A percentile compares a stretch with the other conserved stretches of the same genome.
Evolutionary conservation across 2,329 filamentous ascomycete species (phyloP).

Genomic region (Orbilia javanica): DNA sequence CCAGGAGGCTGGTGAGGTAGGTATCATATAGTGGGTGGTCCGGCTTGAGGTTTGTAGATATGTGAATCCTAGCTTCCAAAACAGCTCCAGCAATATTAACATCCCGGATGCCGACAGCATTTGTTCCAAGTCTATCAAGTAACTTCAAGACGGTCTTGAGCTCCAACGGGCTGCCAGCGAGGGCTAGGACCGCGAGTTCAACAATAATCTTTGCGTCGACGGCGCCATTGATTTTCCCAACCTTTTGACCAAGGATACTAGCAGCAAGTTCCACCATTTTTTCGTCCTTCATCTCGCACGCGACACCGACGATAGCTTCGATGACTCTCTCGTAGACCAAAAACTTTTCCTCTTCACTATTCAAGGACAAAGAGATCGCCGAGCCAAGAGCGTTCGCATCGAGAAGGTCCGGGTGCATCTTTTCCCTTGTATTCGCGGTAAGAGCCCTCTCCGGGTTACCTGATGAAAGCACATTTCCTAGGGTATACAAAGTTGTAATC

Average conservation of each 20-base stretch:
- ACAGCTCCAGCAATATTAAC: constrained; percentile 78
- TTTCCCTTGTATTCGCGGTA: constrained; percentile 65
- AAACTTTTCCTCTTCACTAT: constrained; percentile 81
- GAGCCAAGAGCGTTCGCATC: constrained; percentile 72
- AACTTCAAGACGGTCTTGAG: constrained; percentile 88
- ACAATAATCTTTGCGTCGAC: constrained; percentile 89
- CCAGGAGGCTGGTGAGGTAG: constrained; percentile 85
- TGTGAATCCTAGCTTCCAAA: constrained; percentile 80
- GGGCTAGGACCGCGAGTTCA: constrained; percentile 81
- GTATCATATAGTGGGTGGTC: constrained; percentile 83
- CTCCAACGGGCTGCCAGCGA: constrained; percentile 82
- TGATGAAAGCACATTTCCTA: constrained; percentile 94
- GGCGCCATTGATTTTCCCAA: constrained; percentile 81
- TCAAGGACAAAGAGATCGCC: constrained; percentile 80
- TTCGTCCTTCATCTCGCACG: constrained; percentile 81
- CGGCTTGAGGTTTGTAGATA: constrained; percentile 77
- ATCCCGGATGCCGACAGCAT: constrained; percentile 79
- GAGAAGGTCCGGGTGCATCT: constrained; percentile 61
- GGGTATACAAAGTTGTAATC: constrained; percentile 93
- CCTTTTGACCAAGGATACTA: constrained; percentile 96
- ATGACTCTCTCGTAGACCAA: constrained; percentile 87
- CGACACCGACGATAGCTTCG: constrained; percentile 93
- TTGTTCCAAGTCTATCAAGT: constrained; percentile 79
- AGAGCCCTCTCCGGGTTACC: constrained; percentile 70
- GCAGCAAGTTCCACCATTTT: constrained; percentile 94